Percentiles rank a stretch among this genome's conserved stretches.
Evolutionary conservation across 208 protist genomes (phyloP).

Genomic region (Wallacemonas sp.): DNA sequence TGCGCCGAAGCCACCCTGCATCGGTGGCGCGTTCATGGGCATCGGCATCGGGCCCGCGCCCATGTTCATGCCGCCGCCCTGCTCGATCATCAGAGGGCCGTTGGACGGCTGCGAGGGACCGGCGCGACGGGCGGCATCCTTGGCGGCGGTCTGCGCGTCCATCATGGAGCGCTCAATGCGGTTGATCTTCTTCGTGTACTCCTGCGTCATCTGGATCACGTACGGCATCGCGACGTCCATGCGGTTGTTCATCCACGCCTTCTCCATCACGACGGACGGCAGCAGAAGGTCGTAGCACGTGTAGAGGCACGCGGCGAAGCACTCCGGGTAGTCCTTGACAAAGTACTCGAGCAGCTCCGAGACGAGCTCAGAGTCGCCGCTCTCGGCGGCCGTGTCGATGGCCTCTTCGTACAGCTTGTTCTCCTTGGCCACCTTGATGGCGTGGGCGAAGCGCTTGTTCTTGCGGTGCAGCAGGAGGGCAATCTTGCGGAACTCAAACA

Average conservation of each 20-base stretch:
- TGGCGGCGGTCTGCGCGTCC: conserved; percentile 81
- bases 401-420: conserved; percentile 98
- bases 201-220: conserved; percentile 96
- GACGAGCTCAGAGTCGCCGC: conserved; percentile 86
- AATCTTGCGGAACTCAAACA: conserved; percentile 99
- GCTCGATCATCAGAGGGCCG: conserved; percentile 76
- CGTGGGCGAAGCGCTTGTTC: conserved; percentile 91
- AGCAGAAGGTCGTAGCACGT: conserved; percentile 97
- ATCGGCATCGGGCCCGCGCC: conserved; percentile 28
- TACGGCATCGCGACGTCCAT: conserved; percentile 99
- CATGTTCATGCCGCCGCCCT: conserved; percentile 33
- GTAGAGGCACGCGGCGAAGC: conserved; percentile 97
- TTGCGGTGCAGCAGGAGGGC: conserved; percentile 97
- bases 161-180: conserved; percentile 80
- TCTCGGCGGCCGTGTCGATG: conserved; percentile 98
- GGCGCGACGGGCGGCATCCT: conserved; percentile 75
- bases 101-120: conserved; percentile 40
- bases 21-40: conserved; percentile 40
- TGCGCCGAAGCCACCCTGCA: conserved; percentile 37
- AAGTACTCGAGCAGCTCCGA: conserved; percentile 98
- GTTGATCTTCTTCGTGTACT: conserved; percentile 92
- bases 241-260: conserved; percentile 98
- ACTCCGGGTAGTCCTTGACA: conserved; percentile 94
- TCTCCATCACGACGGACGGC: conserved; percentile 97
- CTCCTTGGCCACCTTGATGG: conserved; percentile 96